A percentile compares a stretch with the other conserved stretches of the same genome.
These are phyloP conservation scores for Trapa incisa DNA, from an alignment of 345 rosid genomes.

Conservation along the genomic window DNA sequence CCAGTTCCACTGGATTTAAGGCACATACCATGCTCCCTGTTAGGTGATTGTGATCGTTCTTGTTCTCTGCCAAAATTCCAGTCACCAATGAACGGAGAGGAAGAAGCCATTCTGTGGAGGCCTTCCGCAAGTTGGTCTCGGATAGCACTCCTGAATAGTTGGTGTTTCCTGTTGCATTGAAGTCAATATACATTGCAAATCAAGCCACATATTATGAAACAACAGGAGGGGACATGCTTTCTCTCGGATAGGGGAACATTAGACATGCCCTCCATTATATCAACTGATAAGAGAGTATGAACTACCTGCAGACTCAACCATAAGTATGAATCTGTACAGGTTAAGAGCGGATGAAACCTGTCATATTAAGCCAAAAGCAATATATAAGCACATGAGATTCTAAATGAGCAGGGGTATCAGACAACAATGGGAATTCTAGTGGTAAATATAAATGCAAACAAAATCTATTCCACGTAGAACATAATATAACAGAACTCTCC, in stretches of 20 bases:
- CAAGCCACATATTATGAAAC: background rate
- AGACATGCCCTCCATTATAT: background rate
- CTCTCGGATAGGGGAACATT: too few species aligned
- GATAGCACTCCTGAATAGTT: conserved; percentile 35
- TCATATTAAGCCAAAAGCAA: background rate
- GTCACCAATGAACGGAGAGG: conserved; percentile 60
- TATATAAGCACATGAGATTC: background rate
- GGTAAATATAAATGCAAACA: background rate
- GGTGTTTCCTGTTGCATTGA: conserved; percentile 25
- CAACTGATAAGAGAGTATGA: background rate
- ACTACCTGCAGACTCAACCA: conserved; percentile 56
- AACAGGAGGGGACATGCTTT: too few species aligned
- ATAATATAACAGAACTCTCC: background rate
- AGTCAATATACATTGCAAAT: background rate
- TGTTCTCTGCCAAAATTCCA: conserved; percentile 32
- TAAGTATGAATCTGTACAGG: conserved; percentile 58
- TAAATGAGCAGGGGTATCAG: background rate
- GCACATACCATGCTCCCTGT: conserved; percentile 22
- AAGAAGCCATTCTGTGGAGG: conserved; percentile 64
- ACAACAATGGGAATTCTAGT: background rate
- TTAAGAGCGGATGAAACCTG: conserved; percentile 88
- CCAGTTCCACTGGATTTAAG: conserved; percentile 56
- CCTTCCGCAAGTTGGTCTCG: conserved; percentile 46
- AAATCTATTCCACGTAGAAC: background rate
- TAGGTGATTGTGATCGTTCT: conserved; percentile 25